phyloP scores from a whole-genome alignment of 148 eudicot genomes.

The Persicaria maculosa region DNA sequence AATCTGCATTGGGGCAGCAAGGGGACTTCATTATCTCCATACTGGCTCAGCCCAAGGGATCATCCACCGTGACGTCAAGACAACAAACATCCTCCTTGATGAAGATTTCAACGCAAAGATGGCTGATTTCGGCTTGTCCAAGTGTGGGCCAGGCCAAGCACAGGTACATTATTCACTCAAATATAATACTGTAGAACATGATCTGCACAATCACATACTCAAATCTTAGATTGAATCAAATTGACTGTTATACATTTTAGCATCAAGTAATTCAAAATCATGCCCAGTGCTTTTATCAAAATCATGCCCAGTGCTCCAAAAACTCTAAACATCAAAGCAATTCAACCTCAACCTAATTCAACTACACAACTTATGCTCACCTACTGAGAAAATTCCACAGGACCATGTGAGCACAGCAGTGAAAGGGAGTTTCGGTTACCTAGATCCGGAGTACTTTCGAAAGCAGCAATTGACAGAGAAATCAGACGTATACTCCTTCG shows the following conservation, averaged over 20 bases:
- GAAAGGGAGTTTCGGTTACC: constrained; percentile 88
- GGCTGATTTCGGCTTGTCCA: constrained; percentile 81
- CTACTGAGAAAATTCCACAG: background rate
- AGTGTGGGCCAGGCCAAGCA: constrained; percentile 42
- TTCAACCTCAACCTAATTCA: background rate
- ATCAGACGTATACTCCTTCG: constrained; percentile 90
- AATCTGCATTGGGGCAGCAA: constrained; percentile 68
- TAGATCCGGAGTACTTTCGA: constrained; percentile 90
- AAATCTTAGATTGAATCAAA: background rate
- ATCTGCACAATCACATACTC: background rate
- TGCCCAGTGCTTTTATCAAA: background rate
- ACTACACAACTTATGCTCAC: background rate
- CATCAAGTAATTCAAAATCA: background rate
- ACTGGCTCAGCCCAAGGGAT: constrained; percentile 76
- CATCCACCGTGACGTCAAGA: constrained; percentile 84
- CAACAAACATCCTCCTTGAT: constrained; percentile 74
- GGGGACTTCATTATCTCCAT: constrained; percentile 85
- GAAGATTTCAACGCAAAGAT: constrained; percentile 67
- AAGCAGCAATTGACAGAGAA: constrained; percentile 88
- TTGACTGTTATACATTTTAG: background rate
- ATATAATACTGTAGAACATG: background rate
- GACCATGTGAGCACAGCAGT: constrained; percentile 58
- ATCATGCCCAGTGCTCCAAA: too few species aligned
- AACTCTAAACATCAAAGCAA: background rate
- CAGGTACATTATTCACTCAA: background rate